Percentiles rank a stretch among this genome's conserved stretches.
Conservation (phyloP, 1,284 basidiomycete genomes). For the Chondrostereum purpureum region DNA sequence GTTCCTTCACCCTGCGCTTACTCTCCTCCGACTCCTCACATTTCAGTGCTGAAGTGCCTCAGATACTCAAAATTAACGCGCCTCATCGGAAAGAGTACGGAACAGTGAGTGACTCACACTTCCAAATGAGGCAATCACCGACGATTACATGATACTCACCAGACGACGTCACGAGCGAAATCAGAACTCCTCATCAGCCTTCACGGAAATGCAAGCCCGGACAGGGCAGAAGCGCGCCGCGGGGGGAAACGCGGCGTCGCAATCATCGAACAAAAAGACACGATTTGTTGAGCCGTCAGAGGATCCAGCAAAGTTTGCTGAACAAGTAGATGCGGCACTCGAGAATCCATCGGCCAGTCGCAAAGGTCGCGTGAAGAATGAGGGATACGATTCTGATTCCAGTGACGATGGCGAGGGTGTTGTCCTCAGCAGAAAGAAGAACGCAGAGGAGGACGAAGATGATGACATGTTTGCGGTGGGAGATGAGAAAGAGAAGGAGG, state of each 20-base stretch:
- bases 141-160: no score
- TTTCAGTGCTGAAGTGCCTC: no score
- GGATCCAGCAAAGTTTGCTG: constrained; percentile 66
- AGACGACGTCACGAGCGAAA: background rate
- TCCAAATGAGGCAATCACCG: no score
- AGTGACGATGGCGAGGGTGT: constrained; percentile 90
- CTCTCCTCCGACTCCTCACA: no score
- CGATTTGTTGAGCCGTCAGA: constrained; percentile 75
- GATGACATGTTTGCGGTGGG: constrained; percentile 86
- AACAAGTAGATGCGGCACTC: constrained; percentile 67
- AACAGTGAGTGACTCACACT: no score
- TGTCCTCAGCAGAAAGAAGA: constrained; percentile 67
- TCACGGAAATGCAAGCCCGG: background rate
- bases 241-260: constrained; percentile 14
- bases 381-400: constrained; percentile 92
- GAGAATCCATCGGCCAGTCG: constrained; percentile 54
- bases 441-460: constrained; percentile 53
- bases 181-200: background rate
- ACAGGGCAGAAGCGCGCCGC: background rate
- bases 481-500: constrained; percentile 48
- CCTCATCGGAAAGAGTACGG: no score
- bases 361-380: constrained; percentile 69
- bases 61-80: no score
- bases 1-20: no score
- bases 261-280: constrained; percentile 58